Evolutionary conservation across 768 basidiomycete genomes (phyloP), one percentile per base, ranked within the genome.

Genomic region (Leccinellum luteum): DNA sequence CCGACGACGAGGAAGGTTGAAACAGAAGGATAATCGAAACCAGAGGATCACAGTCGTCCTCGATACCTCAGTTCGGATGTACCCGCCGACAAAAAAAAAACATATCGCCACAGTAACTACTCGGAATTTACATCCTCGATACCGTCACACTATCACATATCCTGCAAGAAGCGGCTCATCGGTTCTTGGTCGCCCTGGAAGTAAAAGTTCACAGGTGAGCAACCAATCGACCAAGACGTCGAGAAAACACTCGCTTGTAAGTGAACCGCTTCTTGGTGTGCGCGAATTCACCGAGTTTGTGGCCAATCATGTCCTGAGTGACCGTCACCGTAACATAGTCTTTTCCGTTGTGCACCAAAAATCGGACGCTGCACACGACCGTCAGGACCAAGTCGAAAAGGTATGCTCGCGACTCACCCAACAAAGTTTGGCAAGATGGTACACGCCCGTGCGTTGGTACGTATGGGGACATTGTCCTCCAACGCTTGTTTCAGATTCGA

Each of bases 291-390:
- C 96, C 96, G 52, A 98, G 74, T 73, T 99, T 99, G 72, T 99
- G 95, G 0, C 96, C 96, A 2, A 99, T 93, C 96, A 98, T 98
- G 72, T 98, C 96, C 70, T 95, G 92, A 4, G 91, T 94, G 62
- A 99, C 81, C 45, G 80, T 74, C 41, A 99, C 88, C 0, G 94
- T 94, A 5, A 87, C 57, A 71, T 93, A 96, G 65, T 92, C 85
- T 74, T 87, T 92, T 34, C 96, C 96, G 63, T 98, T 98, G 74
- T 99, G 94, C 3, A 99, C 92, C 73, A 90, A 76, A 72, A 99
- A 98, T 38, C 86, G 84, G 34, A 95, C 77, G 3, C 94, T 95
- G 68, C 17, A 3, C 13, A 35, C 30, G 28, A 28, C 17, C 31
- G 27, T 41, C 31, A 45, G 9, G 30, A 32, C n/a, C 21, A 48